Base-by-base conservation (phyloP, 352 stramenopile species). In the Phytopythium boreale region DNA sequence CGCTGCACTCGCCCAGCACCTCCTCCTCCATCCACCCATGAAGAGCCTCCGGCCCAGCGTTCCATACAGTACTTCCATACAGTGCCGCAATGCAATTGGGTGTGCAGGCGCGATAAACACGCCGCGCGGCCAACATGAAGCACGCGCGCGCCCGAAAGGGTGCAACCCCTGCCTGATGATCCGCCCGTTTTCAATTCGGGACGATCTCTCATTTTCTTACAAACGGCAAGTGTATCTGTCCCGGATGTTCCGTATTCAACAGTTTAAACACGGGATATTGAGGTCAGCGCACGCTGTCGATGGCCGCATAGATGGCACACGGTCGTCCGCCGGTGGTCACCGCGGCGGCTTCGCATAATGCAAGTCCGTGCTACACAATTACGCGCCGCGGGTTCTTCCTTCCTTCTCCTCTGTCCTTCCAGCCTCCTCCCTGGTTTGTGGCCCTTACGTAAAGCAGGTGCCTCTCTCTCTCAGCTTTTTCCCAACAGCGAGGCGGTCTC, bases 301-400 rank as follows among this genome's bases (percentile, higher is more conserved):
- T 46, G 47, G 56, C 41, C 56, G 56, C 56, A 46, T 68, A 47
- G 63, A 64, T 36, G 43, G n/a, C 46, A 22, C 62, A 14, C 17
- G 39, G 34, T 2, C 34, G 34, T 7, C 34, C 34, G 10, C 34
- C 34, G 34, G 34, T 39, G 34, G 34, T 39, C 34, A 3, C 34
- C 34, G 15, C 15, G 39, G 12, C 3, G 39, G 39, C 17, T n/a
- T 46, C 39, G 39, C 39, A 46, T 46, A 46, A 22, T 50, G 43
- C 43, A 50, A 26, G 43, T 10, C 19, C 43, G 15, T 14, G 44
- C 22, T 27, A 22, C 46, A 53, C 46, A 53, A 53, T 53, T 53
- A 53, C 46, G 46, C 49, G 49, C 49, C 22, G 49, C 24, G 9
- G 47, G 22, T 11, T 17, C 4, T 37, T n/a, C 24, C 22, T 20